Conservation (phyloP, 371 early-diverging fungal genomes). For the Choanephora cucurbitarum region DNA sequence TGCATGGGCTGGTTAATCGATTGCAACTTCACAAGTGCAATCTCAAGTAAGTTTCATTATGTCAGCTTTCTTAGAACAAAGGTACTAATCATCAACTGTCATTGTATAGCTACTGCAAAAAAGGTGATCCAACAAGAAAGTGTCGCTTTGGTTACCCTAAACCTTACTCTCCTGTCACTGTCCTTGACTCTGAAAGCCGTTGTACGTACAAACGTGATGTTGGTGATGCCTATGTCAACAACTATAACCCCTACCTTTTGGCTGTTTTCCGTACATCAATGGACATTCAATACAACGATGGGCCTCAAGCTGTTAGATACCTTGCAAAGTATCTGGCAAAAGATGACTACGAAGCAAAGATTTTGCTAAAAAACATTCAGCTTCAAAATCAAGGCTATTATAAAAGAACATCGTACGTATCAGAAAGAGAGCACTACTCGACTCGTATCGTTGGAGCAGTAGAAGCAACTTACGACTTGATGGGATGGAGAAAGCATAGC, state of each 20-base stretch:
- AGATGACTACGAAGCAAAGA: background rate
- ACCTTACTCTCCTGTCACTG: too few relatives aligned
- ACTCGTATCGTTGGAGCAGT: constrained; percentile 2
- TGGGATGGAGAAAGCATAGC: constrained; percentile 1
- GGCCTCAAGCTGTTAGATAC: constrained; percentile 3
- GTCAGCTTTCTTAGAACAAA: too few relatives aligned
- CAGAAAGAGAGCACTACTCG: background rate
- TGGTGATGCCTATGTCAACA: constrained; percentile 1
- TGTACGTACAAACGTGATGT: constrained; percentile 1
- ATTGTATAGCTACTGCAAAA: constrained; percentile 1
- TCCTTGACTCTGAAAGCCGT: too few relatives aligned
- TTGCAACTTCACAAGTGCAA: constrained; percentile 4
- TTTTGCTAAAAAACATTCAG: background rate
- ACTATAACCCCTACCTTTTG: constrained; percentile 9
- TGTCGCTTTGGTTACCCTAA: constrained; percentile 5
- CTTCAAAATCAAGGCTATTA: constrained; percentile 1
- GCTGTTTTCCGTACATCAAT: constrained; percentile 1
- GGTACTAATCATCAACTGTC: background rate
- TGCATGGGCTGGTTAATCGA: constrained; percentile 1
- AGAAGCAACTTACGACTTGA: constrained; percentile 8
- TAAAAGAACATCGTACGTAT: background rate
- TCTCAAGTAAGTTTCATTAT: constrained; percentile 5
- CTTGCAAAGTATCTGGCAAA: constrained; percentile 14
- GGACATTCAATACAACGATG: constrained; percentile 15
- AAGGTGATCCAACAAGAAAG: background rate